A percentile compares a stretch with the other conserved stretches of the same genome.
phyloP scores from a whole-genome alignment of 148 eudicot genomes.

The Diospyros kaki region DNA sequence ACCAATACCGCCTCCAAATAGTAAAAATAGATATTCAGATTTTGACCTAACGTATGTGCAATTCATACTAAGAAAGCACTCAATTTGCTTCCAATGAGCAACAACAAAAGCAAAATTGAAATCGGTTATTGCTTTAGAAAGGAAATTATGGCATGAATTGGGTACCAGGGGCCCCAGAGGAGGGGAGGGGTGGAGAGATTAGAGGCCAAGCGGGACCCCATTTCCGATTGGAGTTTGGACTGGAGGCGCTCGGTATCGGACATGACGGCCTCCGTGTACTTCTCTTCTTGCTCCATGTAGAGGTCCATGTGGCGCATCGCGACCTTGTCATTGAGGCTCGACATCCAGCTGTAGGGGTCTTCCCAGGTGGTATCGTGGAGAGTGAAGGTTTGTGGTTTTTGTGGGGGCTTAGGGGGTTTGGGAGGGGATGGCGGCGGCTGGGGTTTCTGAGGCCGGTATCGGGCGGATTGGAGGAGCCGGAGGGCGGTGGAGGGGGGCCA shows the following conservation, averaged over 20 bases:
- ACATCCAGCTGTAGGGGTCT: conserved; percentile 91
- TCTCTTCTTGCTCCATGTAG: conserved; percentile 91
- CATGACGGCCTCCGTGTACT: conserved; percentile 88
- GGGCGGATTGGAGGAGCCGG: conserved; percentile 26
- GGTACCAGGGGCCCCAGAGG: conserved; percentile 92
- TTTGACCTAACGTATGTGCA: not conserved
- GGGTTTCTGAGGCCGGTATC: conserved; percentile 41
- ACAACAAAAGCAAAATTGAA: conserved; percentile 3
- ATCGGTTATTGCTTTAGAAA: too few relatives aligned
- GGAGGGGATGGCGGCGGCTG: conserved; percentile 60
- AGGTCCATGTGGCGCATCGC: conserved; percentile 97
- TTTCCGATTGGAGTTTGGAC: conserved; percentile 71
- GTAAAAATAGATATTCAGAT: conserved; percentile 10
- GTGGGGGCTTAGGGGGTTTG: conserved; percentile 73
- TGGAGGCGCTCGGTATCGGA: conserved; percentile 51
- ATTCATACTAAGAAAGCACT: not conserved
- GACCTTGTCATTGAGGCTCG: conserved; percentile 76
- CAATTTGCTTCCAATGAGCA: not conserved
- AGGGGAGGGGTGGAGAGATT: conserved; percentile 80
- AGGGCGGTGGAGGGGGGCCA: conserved; percentile 5
- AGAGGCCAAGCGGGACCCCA: conserved; percentile 69
- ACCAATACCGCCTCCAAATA: conserved; percentile 36
- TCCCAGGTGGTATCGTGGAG: conserved; percentile 66
- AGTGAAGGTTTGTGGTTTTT: conserved; percentile 46
- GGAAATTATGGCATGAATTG: too few relatives aligned